phyloP scores from a whole-genome alignment of 495 filamentous ascomycete species.

The Immersiella caudata region DNA sequence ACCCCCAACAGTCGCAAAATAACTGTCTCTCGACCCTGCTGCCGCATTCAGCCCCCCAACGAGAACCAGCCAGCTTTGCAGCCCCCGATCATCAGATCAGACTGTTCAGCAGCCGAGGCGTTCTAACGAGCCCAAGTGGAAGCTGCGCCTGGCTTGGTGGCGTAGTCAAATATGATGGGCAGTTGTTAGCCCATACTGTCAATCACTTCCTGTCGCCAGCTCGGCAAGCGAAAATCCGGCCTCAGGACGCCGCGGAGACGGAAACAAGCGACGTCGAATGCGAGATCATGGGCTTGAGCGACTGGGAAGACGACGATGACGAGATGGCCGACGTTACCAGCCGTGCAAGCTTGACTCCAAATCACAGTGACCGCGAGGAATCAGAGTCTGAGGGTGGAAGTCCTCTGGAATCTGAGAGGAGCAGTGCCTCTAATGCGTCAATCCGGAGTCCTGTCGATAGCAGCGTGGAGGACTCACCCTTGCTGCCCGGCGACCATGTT shows the following conservation, averaged over 20 bases:
- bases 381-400: not conserved
- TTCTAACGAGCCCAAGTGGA: too few relatives aligned
- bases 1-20: too few relatives aligned
- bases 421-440: not conserved
- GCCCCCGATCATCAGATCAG: not conserved
- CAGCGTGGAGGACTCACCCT: not conserved
- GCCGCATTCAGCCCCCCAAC: too few relatives aligned
- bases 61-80: too few relatives aligned
- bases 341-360: not conserved
- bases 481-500: not conserved
- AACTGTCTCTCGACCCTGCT: too few relatives aligned
- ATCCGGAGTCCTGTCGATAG: too few relatives aligned
- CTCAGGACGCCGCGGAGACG: not conserved
- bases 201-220: constrained; percentile 1
- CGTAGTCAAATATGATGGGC: not conserved
- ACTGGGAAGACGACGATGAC: constrained; percentile 5
- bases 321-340: constrained; percentile 1
- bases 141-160: constrained; percentile 8
- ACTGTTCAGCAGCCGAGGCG: not conserved
- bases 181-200: not conserved
- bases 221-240: not conserved
- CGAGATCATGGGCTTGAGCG: constrained; percentile 6
- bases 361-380: not conserved
- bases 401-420: not conserved
- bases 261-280: constrained; percentile 7